A percentile compares a stretch with the other conserved stretches of the same genome.
phyloP scores from a whole-genome alignment of 2,329 filamentous ascomycete genomes.

The Scolecobasidium constrictum region DNA sequence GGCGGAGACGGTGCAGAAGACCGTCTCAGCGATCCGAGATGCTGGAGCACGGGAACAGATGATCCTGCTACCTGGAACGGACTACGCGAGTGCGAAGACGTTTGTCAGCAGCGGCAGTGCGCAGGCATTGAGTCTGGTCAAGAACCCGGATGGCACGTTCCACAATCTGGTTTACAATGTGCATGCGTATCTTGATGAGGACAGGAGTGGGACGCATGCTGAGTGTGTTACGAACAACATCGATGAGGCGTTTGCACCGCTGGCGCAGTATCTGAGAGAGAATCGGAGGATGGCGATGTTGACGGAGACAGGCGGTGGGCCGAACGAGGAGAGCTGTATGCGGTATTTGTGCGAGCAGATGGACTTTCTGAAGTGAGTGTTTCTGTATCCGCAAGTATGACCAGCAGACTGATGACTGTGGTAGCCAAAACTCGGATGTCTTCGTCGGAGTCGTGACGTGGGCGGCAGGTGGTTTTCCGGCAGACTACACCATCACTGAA shows the following conservation, averaged over 20 bases:
- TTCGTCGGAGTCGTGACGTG: slow-evolving; percentile 21
- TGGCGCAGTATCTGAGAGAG: slow-evolving; percentile 25
- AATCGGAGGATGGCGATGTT: slow-evolving; percentile 28
- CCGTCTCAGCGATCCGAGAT: slow-evolving; percentile 53
- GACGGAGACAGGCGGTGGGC: slow-evolving; percentile 30
- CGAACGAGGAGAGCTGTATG: slow-evolving; percentile 22
- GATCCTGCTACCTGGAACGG: slow-evolving; percentile 54
- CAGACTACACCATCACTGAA: slow-evolving; percentile 17
- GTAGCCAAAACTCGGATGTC: slow-evolving; percentile 19
- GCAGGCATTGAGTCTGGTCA: slow-evolving; percentile 40
- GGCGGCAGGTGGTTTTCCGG: slow-evolving; percentile 20
- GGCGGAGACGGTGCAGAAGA: slow-evolving; percentile 50
- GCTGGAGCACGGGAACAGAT: slow-evolving; percentile 52
- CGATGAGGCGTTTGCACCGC: slow-evolving; percentile 21
- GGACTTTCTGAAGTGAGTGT: slow-evolving; percentile 20
- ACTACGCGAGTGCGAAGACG: slow-evolving; percentile 34
- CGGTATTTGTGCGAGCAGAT: slow-evolving; percentile 22
- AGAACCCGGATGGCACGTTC: slow-evolving; percentile 48
- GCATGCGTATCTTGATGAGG: slow-evolving; percentile 29
- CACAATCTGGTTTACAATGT: slow-evolving; percentile 40
- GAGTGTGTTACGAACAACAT: slow-evolving; percentile 23
- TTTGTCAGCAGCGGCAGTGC: slow-evolving; percentile 20
- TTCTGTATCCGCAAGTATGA: too few relatives aligned
- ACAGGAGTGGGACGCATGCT: slow-evolving; percentile 25
- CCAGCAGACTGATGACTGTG: too few relatives aligned